Conservation (phyloP, 176 grass and related monocot genomes). For the Avena insularis region DNA sequence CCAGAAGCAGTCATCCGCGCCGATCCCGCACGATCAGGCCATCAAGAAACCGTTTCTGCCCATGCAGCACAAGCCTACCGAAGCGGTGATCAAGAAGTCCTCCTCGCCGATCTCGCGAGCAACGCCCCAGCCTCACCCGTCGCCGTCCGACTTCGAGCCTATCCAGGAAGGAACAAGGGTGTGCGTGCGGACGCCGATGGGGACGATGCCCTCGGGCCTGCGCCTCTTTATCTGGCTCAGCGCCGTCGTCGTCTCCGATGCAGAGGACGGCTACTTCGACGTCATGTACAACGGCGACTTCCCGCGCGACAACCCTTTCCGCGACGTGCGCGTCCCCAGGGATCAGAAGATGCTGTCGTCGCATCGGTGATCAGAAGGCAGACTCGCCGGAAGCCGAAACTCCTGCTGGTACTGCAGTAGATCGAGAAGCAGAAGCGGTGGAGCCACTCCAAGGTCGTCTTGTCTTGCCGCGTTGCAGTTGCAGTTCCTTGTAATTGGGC, state of each 20-base stretch:
- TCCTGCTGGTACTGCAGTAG: neutral
- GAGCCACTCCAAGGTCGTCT: neutral
- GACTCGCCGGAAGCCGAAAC: conserved; percentile 8
- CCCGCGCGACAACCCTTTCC: neutral
- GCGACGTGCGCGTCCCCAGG: neutral
- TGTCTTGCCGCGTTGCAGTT: neutral
- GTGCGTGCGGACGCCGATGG: neutral
- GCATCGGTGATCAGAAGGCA: neutral
- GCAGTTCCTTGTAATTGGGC: neutral
- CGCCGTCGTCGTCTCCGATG: neutral
- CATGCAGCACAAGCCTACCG: too few relatives aligned
- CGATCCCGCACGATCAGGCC: too few relatives aligned
- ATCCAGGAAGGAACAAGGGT: neutral
- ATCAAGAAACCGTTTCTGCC: too few relatives aligned
- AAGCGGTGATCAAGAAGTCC: too few relatives aligned
- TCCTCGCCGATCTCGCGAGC: neutral
- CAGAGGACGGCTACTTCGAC: neutral
- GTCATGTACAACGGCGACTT: neutral
- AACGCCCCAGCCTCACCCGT: neutral
- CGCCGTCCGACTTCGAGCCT: neutral
- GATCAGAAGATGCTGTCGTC: neutral
- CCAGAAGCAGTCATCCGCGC: too few relatives aligned
- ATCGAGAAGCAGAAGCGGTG: neutral
- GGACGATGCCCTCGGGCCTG: neutral
- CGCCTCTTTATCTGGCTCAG: conserved; percentile 21